A percentile compares a stretch with the other conserved stretches of the same genome.
phyloP scores from a whole-genome alignment of 345 rosid genomes.

The Litchi chinensis region DNA sequence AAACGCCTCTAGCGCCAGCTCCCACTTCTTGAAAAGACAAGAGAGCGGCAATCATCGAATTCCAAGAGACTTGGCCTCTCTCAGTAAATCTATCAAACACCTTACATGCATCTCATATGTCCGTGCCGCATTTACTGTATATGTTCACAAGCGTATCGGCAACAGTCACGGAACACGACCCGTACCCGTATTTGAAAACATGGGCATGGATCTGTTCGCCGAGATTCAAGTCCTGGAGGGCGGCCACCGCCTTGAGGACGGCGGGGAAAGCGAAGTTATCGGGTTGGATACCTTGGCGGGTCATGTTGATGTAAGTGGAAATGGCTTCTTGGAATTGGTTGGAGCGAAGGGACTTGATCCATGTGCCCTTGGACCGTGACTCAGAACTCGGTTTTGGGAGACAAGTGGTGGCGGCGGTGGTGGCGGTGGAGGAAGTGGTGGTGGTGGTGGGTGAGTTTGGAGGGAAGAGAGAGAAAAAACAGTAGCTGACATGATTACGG shows the following conservation, averaged over 20 bases:
- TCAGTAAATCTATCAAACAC: constrained; percentile 78
- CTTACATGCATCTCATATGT: constrained; percentile 44
- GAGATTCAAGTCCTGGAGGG: constrained; percentile 51
- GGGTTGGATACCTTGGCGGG: constrained; percentile 48
- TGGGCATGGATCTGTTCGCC: constrained; percentile 85
- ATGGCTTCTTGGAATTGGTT: constrained; percentile 63
- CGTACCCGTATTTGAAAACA: constrained; percentile 69
- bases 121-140: constrained; percentile 67
- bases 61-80: constrained; percentile 90
- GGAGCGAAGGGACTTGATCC: constrained; percentile 72
- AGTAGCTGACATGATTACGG: constrained; percentile 3
- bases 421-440: constrained; percentile 11
- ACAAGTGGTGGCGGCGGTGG: constrained; percentile 16
- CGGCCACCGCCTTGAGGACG: constrained; percentile 62
- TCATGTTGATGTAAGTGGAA: constrained; percentile 62
- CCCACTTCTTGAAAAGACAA: constrained; percentile 75
- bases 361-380: constrained; percentile 44
- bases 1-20: constrained; percentile 62
- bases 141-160: constrained; percentile 75
- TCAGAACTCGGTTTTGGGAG: constrained; percentile 26
- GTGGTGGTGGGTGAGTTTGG: constrained; percentile 13
- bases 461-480: constrained; percentile 21
- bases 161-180: constrained; percentile 46
- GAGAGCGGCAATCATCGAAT: constrained; percentile 65
- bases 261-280: constrained; percentile 82